These are phyloP conservation scores for Microsporum audouinii DNA, from an alignment of 2,329 filamentous ascomycete species.

Conservation along the genomic window DNA sequence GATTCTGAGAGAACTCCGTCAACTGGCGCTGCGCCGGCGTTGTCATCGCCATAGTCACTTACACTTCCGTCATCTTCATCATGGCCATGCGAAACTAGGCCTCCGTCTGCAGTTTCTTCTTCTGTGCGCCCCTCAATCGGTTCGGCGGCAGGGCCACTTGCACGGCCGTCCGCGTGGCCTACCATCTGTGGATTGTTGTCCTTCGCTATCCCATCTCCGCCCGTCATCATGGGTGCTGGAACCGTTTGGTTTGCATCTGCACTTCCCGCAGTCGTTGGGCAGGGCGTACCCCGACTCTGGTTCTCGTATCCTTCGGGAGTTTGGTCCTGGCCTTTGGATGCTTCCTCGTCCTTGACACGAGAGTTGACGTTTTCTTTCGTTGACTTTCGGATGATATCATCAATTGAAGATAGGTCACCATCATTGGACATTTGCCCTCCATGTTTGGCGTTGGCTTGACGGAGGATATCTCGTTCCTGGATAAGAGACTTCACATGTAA, in stretches of 20 bases:
- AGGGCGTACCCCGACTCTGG: not conserved
- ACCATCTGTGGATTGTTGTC: not conserved
- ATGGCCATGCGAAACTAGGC: not conserved
- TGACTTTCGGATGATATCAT: not conserved
- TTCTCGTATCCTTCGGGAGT: not conserved
- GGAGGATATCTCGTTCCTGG: slow-evolving; percentile 68
- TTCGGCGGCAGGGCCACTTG: not conserved
- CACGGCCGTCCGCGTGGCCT: not conserved
- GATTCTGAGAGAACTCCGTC: not conserved
- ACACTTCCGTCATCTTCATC: not conserved
- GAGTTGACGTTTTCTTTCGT: not conserved
- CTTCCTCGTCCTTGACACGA: not conserved
- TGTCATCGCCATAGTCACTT: slow-evolving; percentile 10
- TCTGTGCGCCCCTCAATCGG: not conserved
- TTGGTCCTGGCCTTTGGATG: not conserved
- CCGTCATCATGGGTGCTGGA: not conserved
- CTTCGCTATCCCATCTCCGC: not conserved
- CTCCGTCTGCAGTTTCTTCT: not conserved
- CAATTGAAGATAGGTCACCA: slow-evolving; percentile 46
- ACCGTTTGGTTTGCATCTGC: not conserved
- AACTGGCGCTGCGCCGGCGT: slow-evolving; percentile 3
- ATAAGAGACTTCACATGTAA: slow-evolving; percentile 73
- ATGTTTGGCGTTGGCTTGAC: slow-evolving; percentile 53
- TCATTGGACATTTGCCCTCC: slow-evolving; percentile 67
- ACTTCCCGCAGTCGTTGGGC: not conserved